A percentile compares a stretch with the other conserved stretches of the same genome.
These are phyloP conservation scores for Dactylellina leptospora DNA, from an alignment of 2,329 filamentous ascomycete species.

Conservation along the genomic window DNA sequence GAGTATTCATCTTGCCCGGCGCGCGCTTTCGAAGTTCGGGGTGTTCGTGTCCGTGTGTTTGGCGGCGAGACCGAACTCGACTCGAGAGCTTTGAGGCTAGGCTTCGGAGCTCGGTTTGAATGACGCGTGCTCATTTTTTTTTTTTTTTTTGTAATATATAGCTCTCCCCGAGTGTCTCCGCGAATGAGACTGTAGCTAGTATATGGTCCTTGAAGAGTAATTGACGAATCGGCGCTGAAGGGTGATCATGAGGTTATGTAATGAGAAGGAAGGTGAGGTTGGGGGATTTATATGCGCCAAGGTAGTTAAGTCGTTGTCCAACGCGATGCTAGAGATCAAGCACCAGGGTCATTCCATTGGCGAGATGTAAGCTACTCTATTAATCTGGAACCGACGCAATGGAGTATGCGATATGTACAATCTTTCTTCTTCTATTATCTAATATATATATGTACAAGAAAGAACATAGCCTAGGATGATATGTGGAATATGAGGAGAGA, in stretches of 20 bases:
- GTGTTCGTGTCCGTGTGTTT: slow-evolving; percentile 8
- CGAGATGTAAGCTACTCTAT: background rate
- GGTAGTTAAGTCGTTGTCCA: slow-evolving; percentile 4
- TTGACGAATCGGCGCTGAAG: no score
- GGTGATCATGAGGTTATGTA: background rate
- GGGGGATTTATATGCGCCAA: slow-evolving; percentile 5
- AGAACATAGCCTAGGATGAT: slow-evolving; percentile 7
- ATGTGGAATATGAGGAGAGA: slow-evolving; percentile 20
- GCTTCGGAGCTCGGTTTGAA: slow-evolving; percentile 25
- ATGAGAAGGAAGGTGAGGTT: slow-evolving; percentile 2
- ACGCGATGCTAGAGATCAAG: background rate
- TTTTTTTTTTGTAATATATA: background rate
- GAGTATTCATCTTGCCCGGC: background rate
- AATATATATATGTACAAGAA: slow-evolving; percentile 18
- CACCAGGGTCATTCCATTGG: background rate
- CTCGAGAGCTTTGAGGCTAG: slow-evolving; percentile 31
- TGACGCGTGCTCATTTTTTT: slow-evolving; percentile 49
- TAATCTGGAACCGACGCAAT: background rate
- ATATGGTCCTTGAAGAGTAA: no score
- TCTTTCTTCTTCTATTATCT: slow-evolving; percentile 9
- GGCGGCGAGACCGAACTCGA: slow-evolving; percentile 31
- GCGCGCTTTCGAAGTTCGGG: background rate
- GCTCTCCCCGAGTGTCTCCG: background rate
- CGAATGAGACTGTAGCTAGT: background rate
- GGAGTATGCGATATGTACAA: slow-evolving; percentile 10